Evolutionary conservation across 257 asterid genomes (phyloP).

Genomic region (Osmanthus fragrans): DNA sequence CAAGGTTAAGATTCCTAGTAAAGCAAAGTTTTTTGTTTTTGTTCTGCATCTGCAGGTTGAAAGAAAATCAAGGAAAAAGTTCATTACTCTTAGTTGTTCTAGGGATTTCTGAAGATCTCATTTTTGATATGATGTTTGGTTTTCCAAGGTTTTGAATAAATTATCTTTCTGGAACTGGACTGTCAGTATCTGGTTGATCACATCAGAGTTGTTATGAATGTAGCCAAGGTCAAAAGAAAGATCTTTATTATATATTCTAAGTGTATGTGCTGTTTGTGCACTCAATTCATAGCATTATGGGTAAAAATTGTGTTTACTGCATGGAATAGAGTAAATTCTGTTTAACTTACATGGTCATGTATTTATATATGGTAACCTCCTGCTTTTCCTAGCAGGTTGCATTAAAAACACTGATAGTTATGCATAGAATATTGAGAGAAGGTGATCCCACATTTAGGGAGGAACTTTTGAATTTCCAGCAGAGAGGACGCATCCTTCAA

Average conservation of each 20-base stretch:
- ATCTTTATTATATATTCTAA: background rate
- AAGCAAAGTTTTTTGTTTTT: background rate
- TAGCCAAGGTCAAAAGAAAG: background rate
- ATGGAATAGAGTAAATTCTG: background rate
- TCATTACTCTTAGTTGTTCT: background rate
- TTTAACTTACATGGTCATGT: background rate
- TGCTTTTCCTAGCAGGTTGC: conserved; percentile 62
- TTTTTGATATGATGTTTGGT: background rate
- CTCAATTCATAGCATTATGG: background rate
- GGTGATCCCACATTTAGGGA: conserved; percentile 91
- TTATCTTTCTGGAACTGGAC: background rate
- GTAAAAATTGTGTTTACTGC: background rate
- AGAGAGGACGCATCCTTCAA: conserved; percentile 82
- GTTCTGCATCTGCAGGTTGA: background rate
- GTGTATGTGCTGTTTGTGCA: background rate
- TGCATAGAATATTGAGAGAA: conserved; percentile 84
- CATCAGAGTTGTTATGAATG: background rate
- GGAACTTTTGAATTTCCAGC: conserved; percentile 79
- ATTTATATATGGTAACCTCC: conserved; percentile 1
- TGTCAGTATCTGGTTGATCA: background rate
- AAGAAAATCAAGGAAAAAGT: background rate
- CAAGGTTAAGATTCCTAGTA: background rate
- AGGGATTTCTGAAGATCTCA: background rate
- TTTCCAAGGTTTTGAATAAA: background rate
- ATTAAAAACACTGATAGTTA: conserved; percentile 75